Percentiles rank a stretch among this genome's conserved stretches.
These are phyloP conservation scores for Passalora sequoiae DNA, from an alignment of 2,329 filamentous ascomycete species.

Conservation along the genomic window DNA sequence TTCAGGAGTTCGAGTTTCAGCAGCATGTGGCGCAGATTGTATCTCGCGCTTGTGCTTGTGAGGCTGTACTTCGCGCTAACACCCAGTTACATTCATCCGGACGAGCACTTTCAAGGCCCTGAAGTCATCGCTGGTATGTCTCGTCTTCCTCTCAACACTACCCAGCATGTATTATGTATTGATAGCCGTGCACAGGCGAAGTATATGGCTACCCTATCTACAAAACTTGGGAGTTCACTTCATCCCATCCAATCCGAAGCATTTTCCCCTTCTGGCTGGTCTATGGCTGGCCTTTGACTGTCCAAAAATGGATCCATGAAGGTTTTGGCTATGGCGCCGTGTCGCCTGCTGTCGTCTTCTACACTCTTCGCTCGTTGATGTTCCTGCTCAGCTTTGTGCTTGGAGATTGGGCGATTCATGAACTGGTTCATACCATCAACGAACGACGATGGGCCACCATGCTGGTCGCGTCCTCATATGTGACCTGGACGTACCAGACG, in stretches of 20 bases:
- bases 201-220: slow-evolving; percentile 89
- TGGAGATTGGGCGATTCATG: slow-evolving; percentile 95
- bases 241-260: slow-evolving; percentile 81
- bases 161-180: background rate
- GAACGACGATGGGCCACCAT: slow-evolving; percentile 68
- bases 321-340: slow-evolving; percentile 75
- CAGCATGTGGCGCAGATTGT: slow-evolving; percentile 83
- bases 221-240: slow-evolving; percentile 94
- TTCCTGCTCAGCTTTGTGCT: slow-evolving; percentile 92
- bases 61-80: slow-evolving; percentile 91
- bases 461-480: slow-evolving; percentile 90
- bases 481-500: slow-evolving; percentile 97
- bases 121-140: slow-evolving; percentile 92
- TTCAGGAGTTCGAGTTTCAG: slow-evolving; percentile 8
- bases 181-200: slow-evolving; percentile 56
- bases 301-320: slow-evolving; percentile 87
- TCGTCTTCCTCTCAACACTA: background rate
- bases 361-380: slow-evolving; percentile 83
- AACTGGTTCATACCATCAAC: slow-evolving; percentile 72
- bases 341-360: slow-evolving; percentile 82
- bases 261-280: slow-evolving; percentile 94
- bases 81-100: slow-evolving; percentile 93
- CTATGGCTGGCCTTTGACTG: slow-evolving; percentile 88
- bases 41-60: slow-evolving; percentile 71
- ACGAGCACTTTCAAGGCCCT: slow-evolving; percentile 98